A percentile compares a stretch with the other conserved stretches of the same genome.
Conservation (phyloP, 1,284 basidiomycete genomes). For the Phylloboletellus chloephorus region DNA sequence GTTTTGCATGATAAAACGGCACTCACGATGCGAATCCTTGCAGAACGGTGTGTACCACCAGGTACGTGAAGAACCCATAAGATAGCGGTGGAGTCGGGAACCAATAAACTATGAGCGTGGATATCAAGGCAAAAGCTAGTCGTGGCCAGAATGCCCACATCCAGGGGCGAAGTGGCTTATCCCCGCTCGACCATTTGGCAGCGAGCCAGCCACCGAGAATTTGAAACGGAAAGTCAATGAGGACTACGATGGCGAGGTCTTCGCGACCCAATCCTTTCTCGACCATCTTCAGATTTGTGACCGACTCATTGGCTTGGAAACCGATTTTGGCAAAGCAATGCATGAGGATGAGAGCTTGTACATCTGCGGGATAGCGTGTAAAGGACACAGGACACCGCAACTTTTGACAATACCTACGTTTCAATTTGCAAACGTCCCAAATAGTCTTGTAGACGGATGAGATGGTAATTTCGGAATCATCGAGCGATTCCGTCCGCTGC, state of each 20-base stretch:
- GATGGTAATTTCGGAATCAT: conserved; percentile 86
- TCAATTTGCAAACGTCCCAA: conserved; percentile 88
- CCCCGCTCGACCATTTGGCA: conserved; percentile 83
- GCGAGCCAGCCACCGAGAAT: conserved; percentile 95
- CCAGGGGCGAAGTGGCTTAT: conserved; percentile 80
- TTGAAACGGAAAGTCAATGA: conserved; percentile 98
- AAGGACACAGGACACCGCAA: conserved; percentile 1
- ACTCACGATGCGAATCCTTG: conserved; percentile 81
- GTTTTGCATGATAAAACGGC: conserved; percentile 5
- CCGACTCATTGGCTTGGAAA: conserved; percentile 93
- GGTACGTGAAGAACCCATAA: conserved; percentile 75
- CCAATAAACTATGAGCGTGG: conserved; percentile 76
- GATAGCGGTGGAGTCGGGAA: conserved; percentile 80
- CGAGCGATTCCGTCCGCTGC: conserved; percentile 67
- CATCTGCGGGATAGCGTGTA: conserved; percentile 49
- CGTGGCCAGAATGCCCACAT: conserved; percentile 89
- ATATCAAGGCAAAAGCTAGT: conserved; percentile 66
- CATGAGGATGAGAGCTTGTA: conserved; percentile 84
- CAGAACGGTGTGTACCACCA: conserved; percentile 78
- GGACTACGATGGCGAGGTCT: conserved; percentile 90
- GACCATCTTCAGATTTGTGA: conserved; percentile 90
- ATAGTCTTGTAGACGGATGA: conserved; percentile 90
- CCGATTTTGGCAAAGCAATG: conserved; percentile 94
- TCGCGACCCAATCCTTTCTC: conserved; percentile 96
- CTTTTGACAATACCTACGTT: conserved; percentile 52